Evolutionary conservation across 768 basidiomycete genomes (phyloP), one percentile per base, ranked within the genome.

Genomic region (Tulasnella sp.): DNA sequence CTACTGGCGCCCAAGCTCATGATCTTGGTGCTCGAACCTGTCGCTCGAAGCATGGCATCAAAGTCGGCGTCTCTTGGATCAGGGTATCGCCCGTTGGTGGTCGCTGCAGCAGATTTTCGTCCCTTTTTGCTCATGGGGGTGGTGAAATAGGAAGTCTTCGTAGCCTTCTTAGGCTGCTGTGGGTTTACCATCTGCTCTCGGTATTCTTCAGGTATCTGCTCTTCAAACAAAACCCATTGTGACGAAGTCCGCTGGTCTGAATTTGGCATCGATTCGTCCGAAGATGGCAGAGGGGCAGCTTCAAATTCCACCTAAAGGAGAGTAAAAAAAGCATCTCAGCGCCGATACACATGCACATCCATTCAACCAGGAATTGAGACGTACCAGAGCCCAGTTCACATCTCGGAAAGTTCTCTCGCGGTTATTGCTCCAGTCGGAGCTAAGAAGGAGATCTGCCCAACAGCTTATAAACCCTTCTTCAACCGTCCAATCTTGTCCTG

Each of bases 401-500:
- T 93, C 89, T 63, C 86, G 75, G 68, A 91, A 89, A 2, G 82
- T 73, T 60, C 83, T 80, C 64, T 92, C 91, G 2, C 75, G 76
- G 65, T 88, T 84, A 63, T 92, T 86, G 80, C 85, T 82, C 83
- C 92, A 94, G 3, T 89, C 88, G 1, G 62, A 66, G 50, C 71
- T 68, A 24, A 70, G 46, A 61, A 70, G 62, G 29, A 73, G 63
- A 63, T 75, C 74, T 29, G 69, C 72, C 70, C 71, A 65, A 79
- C 83, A 52, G 82, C 92, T 90, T 27, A 97, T 66, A 69, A 98
- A 97, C 1, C 85, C 79, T 70, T 92, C 91, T 68, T 99, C 94
- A 43, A 98, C 76, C 56, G 90, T 77, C 66, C 87, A 87, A 64
- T 90, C 86, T 9, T 73, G 71, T 4, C 86, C 89, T 38, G 68